These are phyloP conservation scores for Hemileccinum rubropunctum DNA, from an alignment of 768 basidiomycete species.

Conservation along the genomic window DNA sequence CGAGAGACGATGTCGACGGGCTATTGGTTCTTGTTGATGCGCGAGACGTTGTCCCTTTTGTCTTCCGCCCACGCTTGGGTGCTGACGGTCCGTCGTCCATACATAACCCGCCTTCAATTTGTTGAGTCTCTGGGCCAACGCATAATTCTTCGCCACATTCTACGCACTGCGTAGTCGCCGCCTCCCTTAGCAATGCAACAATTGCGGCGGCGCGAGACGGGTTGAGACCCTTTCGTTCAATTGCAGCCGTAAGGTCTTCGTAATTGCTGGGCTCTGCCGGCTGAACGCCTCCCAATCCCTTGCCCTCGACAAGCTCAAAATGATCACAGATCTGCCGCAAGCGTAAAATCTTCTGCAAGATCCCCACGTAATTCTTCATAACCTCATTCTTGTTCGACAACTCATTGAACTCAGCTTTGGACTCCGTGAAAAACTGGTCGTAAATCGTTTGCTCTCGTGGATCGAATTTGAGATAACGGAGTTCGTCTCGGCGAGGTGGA, in stretches of 20 bases:
- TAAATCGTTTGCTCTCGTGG: conserved; percentile 82
- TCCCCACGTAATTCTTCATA: conserved; percentile 98
- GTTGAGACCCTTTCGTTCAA: conserved; percentile 77
- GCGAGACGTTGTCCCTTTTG: conserved; percentile 59
- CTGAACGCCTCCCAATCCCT: conserved; percentile 47
- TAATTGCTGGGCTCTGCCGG: conserved; percentile 54
- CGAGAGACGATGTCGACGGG: conserved; percentile 57
- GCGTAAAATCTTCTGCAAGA: conserved; percentile 93
- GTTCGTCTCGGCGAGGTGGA: conserved; percentile 87
- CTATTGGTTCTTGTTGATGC: conserved; percentile 72
- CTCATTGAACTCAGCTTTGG: conserved; percentile 88
- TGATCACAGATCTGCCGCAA: conserved; percentile 98
- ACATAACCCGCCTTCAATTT: conserved; percentile 40
- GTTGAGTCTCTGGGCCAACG: conserved; percentile 40
- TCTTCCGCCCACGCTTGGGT: conserved; percentile 50
- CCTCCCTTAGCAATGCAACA: conserved; percentile 81
- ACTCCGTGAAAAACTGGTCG: conserved; percentile 83
- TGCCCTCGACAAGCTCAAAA: conserved; percentile 81
- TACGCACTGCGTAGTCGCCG: conserved; percentile 83
- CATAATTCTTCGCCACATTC: conserved; percentile 84
- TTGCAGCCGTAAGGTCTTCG: conserved; percentile 75
- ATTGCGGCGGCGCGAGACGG: conserved; percentile 74
- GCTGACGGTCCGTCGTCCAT: conserved; percentile 52
- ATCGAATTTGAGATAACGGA: conserved; percentile 83
- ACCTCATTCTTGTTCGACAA: conserved; percentile 87